Conservation (phyloP, 805 yeast species). For the Yarrowia sp. region DNA sequence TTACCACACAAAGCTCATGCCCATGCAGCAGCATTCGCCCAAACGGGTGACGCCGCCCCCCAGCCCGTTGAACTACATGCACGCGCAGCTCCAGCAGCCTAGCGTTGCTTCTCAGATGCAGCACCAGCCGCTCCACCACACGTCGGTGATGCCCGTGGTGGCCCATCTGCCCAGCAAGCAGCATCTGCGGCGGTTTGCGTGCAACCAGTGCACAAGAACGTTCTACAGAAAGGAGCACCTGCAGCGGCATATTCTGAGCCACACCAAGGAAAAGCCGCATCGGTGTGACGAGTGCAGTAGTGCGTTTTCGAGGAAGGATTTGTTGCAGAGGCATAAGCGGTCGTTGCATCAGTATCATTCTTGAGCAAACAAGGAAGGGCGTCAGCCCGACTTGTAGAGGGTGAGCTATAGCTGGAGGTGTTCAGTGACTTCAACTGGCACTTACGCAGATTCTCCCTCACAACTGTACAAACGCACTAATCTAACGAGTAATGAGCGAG, state of each 20-base stretch:
- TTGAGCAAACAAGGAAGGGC: too few relatives aligned
- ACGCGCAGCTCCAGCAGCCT: conserved; percentile 12
- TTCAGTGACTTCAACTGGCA: too few relatives aligned
- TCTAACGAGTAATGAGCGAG: conserved; percentile 24
- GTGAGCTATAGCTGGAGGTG: too few relatives aligned
- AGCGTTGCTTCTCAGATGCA: conserved; percentile 6
- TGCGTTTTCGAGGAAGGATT: conserved; percentile 34
- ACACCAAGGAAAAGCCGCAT: conserved; percentile 35
- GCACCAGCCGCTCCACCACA: conserved; percentile 13
- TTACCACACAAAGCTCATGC: conserved; percentile 17
- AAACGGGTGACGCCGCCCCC: conserved; percentile 34
- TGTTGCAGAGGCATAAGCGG: conserved; percentile 36
- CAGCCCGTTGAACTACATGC: conserved; percentile 29
- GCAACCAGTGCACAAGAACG: conserved; percentile 23
- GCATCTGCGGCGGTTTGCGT: conserved; percentile 36
- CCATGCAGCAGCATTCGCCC: conserved; percentile 22
- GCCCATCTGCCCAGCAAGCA: conserved; percentile 28
- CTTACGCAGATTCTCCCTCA: too few relatives aligned
- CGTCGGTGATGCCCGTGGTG: conserved; percentile 9
- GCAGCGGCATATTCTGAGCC: conserved; percentile 33
- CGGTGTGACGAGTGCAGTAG: conserved; percentile 14
- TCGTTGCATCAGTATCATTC: conserved; percentile 24
- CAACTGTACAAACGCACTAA: too few relatives aligned
- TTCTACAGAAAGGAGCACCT: conserved; percentile 37
- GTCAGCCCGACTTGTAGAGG: too few relatives aligned